phyloP scores from a whole-genome alignment of 768 basidiomycete species.

The Dentipellis fragilis region DNA sequence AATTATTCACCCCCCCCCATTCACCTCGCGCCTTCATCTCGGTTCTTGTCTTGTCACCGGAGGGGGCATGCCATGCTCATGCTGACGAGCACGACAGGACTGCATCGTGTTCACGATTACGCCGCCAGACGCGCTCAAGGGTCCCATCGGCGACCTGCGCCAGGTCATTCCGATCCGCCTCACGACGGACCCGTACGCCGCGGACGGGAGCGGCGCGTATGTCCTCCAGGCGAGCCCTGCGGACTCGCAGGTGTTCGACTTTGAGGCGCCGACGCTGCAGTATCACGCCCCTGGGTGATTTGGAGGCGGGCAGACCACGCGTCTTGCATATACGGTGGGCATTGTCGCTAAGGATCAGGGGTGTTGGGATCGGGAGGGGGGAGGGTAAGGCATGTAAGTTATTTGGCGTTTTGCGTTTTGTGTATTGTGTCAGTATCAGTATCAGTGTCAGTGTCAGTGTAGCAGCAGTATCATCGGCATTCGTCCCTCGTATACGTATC shows the following conservation, averaged over 20 bases:
- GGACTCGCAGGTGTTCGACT: not conserved
- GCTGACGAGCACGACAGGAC: constrained; percentile 33
- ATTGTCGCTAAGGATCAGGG: too few relatives aligned
- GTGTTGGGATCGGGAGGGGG: too few relatives aligned
- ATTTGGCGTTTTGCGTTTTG: too few relatives aligned
- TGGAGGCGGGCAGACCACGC: too few relatives aligned
- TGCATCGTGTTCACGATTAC: constrained; percentile 51
- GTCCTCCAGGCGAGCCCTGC: constrained; percentile 5
- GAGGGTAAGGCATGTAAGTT: too few relatives aligned
- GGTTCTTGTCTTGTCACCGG: too few relatives aligned
- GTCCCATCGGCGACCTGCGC: constrained; percentile 50
- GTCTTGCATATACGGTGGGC: too few relatives aligned
- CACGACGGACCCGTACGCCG: constrained; percentile 50
- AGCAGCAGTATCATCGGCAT: too few relatives aligned
- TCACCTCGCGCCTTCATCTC: not conserved
- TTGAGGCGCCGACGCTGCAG: not conserved
- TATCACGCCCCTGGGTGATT: not conserved
- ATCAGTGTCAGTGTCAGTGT: too few relatives aligned
- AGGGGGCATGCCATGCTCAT: too few relatives aligned
- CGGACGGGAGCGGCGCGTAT: constrained; percentile 21
- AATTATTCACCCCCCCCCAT: not conserved
- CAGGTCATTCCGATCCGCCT: constrained; percentile 54
- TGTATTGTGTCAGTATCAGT: too few relatives aligned
- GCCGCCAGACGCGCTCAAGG: constrained; percentile 44
- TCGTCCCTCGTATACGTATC: too few relatives aligned